A percentile compares a stretch with the other conserved stretches of the same genome.
Conservation (phyloP, 2,329 filamentous ascomycete species). For the Dendrostoma leiphaemia region DNA sequence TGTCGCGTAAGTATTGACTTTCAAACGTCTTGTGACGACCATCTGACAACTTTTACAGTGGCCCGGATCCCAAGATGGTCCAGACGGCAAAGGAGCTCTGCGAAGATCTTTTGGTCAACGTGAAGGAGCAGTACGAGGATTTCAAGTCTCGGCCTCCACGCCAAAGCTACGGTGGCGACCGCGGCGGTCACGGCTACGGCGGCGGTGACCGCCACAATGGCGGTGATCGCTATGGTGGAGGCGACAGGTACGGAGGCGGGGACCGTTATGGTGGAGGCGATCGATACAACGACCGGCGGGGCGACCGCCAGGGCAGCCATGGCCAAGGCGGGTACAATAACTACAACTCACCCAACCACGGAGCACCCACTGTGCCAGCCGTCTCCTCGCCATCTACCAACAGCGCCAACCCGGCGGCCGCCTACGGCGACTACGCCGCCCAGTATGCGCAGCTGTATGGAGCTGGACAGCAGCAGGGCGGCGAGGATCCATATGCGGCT, state of each 20-base stretch:
- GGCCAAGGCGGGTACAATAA: conserved; percentile 34
- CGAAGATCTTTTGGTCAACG: conserved; percentile 81
- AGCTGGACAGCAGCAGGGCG: conserved; percentile 29
- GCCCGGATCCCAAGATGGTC: conserved; percentile 84
- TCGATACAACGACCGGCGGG: conserved; percentile 32
- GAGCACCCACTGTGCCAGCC: conserved; percentile 4
- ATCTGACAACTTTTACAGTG: conserved; percentile 52
- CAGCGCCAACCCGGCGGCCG: conserved; percentile 43
- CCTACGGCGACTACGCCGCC: conserved; percentile 67
- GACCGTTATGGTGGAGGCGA: conserved; percentile 36
- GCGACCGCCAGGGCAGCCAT: conserved; percentile 22
- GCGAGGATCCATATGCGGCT: conserved; percentile 77
- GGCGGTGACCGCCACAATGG: conserved; percentile 38
- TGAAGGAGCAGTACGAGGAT: conserved; percentile 84
- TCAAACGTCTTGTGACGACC: conserved; percentile 47
- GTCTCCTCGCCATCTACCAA: conserved; percentile 16
- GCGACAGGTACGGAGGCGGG: conserved; percentile 35
- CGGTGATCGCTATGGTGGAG: conserved; percentile 41
- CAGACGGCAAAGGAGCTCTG: conserved; percentile 85
- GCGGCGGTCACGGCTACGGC: conserved; percentile 22
- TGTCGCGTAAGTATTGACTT: conserved; percentile 66
- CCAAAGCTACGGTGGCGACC: conserved; percentile 52
- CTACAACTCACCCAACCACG: conserved; percentile 4
- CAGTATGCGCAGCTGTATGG: conserved; percentile 82
- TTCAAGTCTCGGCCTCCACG: conserved; percentile 83